Evolutionary conservation across 306 rosid genomes (phyloP), one percentile per base, ranked within the genome.

Genomic region (Hippophae rhamnoides): DNA sequence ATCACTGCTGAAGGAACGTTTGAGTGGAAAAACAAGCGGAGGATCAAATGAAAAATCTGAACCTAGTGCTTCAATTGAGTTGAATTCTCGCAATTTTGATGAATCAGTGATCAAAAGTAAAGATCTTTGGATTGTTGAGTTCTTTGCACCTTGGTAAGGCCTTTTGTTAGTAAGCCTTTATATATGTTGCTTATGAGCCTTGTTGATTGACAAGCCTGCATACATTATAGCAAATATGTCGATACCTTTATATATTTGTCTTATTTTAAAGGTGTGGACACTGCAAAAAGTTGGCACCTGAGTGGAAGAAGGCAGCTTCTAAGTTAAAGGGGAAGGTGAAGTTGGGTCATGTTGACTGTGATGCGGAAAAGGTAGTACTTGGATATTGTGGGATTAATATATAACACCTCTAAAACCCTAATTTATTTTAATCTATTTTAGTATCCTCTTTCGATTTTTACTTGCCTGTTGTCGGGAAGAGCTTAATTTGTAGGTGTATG

Each of bases 71-170:
- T 93, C 99, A 43, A 75, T 82, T 64, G 97, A 85, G 75, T 69
- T 93, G 45, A 89, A 82, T 69, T 80, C 95, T 43, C 57, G 73
- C 47, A 89, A 93, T 79, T 93, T 93, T 25, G 93, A 93, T 72
- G 97, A 93, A 62, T 58, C 73, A 62, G 97, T 93, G 56, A 13
- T 82, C 62, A 89, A 86, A 74, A 93, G 99, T 80, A 93, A 89
- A 77, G 99, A 89, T 40, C 94, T 93, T 52, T 93, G 99, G 99
- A 62, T 86, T 79, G 99, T 93, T 56, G 99, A 93, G 75, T 93
- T 93, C 79, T 93, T 93, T 66, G 99, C 99, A 18, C 97, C 99
- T 57, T 93, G 99, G 99, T 89, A 73, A 77, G 78, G 50, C 25
- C 31, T 62, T 31, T 18, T 45, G 10, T 56, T 9, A 45, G 10